Evolutionary conservation across 208 protist genomes (phyloP).

Genomic region (Leptomonas pyrrhocoris): DNA sequence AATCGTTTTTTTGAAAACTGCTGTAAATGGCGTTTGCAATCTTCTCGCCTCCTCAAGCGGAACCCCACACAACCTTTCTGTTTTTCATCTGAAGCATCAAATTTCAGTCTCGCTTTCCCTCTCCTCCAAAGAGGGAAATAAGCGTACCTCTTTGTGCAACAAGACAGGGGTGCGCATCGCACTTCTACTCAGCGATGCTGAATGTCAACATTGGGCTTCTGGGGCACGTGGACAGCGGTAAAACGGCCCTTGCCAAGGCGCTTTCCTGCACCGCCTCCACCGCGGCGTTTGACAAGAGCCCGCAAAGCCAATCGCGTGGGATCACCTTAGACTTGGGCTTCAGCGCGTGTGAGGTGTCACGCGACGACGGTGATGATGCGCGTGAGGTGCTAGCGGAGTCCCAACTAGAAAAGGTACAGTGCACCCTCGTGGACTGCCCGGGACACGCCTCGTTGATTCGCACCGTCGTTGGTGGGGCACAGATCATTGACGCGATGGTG

Average conservation of each 20-base stretch:
- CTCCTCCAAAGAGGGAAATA: too few relatives aligned
- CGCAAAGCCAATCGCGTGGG: constrained; percentile 95
- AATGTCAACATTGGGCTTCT: constrained; percentile 97
- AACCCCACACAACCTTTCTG: too few relatives aligned
- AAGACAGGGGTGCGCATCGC: too few relatives aligned
- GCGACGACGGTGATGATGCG: constrained; percentile 27
- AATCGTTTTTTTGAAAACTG: too few relatives aligned
- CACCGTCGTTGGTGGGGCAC: constrained; percentile 97
- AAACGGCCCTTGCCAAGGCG: constrained; percentile 94
- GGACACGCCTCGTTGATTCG: constrained; percentile 98
- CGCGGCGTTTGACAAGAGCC: constrained; percentile 97
- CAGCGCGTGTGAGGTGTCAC: constrained; percentile 71
- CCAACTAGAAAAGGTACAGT: constrained; percentile 54
- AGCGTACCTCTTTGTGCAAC: too few relatives aligned
- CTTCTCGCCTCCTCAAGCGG: too few relatives aligned
- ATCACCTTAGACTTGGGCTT: constrained; percentile 99
- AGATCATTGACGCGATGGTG: constrained; percentile 99
- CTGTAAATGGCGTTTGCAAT: too few relatives aligned
- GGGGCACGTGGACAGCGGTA: constrained; percentile 98
- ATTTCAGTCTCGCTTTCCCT: too few relatives aligned
- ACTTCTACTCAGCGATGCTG: too few relatives aligned
- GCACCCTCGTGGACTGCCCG: constrained; percentile 98
- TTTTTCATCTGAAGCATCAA: too few relatives aligned
- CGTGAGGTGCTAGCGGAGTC: constrained; percentile 13
- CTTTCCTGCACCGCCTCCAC: constrained; percentile 94